Evolutionary conservation across 257 asterid species (phyloP).

Genomic region (Solanum lycopersicoides): DNA sequence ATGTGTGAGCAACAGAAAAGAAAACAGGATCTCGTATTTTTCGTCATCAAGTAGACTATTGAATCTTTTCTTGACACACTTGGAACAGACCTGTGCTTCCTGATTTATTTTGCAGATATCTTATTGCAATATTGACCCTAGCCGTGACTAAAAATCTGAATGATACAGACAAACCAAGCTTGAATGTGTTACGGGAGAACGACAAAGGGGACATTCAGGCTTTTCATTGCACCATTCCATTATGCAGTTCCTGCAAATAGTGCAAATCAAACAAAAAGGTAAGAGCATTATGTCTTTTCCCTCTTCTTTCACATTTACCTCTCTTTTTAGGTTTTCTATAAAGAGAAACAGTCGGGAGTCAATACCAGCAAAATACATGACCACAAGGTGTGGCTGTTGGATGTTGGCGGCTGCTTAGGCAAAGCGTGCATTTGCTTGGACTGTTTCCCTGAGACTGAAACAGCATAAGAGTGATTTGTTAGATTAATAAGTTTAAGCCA

Average conservation of each 20-base stretch:
- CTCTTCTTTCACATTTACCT: background rate
- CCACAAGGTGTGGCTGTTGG: constrained; percentile 99
- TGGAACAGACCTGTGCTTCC: background rate
- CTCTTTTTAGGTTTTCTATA: background rate
- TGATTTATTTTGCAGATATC: background rate
- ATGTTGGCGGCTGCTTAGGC: constrained; percentile 83
- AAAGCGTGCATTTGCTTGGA: constrained; percentile 86
- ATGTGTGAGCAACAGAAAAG: background rate
- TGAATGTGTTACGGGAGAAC: constrained; percentile 80
- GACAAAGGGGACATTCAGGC: constrained; percentile 98
- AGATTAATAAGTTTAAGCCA: background rate
- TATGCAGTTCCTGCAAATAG: constrained; percentile 69
- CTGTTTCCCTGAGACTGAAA: constrained; percentile 52
- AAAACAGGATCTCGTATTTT: background rate
- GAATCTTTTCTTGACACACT: background rate
- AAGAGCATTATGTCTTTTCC: background rate
- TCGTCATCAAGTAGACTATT: background rate
- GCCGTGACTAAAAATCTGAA: constrained; percentile 62
- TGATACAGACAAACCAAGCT: constrained; percentile 85
- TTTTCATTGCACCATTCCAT: constrained; percentile 99
- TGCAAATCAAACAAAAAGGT: background rate
- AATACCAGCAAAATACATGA: constrained; percentile 95
- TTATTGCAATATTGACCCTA: background rate
- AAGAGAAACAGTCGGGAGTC: background rate
- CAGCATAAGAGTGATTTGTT: background rate